Conservation (phyloP, 768 basidiomycete species). For the Boletus subcaerulescens region DNA sequence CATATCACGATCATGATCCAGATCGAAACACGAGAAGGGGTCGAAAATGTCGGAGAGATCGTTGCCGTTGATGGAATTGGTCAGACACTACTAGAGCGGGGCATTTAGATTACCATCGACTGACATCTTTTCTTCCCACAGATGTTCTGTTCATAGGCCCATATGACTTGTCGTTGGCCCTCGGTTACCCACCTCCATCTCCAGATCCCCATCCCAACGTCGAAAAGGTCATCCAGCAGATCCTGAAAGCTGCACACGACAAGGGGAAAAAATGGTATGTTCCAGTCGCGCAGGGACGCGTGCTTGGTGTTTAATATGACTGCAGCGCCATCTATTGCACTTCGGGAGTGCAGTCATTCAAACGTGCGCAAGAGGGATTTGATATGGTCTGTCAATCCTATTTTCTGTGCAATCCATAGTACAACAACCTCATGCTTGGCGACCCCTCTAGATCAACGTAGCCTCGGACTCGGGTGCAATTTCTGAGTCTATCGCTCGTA, state of each 20-base stretch:
- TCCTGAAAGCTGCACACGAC: constrained; percentile 47
- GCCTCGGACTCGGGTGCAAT: constrained; percentile 23
- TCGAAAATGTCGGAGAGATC: constrained; percentile 59
- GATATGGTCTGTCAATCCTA: constrained; percentile 1
- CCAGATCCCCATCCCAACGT: constrained; percentile 66
- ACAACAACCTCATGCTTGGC: not conserved
- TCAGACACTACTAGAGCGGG: constrained; percentile 24
- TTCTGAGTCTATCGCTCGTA: constrained; percentile 30
- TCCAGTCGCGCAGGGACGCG: not conserved
- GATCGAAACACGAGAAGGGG: constrained; percentile 61
- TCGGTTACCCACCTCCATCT: constrained; percentile 58
- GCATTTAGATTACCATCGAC: not conserved
- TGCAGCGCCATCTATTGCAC: constrained; percentile 48
- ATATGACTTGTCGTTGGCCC: constrained; percentile 61
- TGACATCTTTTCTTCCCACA: constrained; percentile 10
- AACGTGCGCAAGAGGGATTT: constrained; percentile 48
- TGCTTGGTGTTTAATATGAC: not conserved
- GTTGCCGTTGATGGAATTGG: constrained; percentile 61
- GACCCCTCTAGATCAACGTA: constrained; percentile 35
- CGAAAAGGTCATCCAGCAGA: constrained; percentile 54
- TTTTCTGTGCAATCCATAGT: not conserved
- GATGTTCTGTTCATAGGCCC: constrained; percentile 64
- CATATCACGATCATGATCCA: constrained; percentile 58
- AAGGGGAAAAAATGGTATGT: constrained; percentile 64
- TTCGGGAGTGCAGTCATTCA: constrained; percentile 41